Base-by-base conservation (phyloP, 106 monocot genomes). In the Xerophyta viscosa region DNA sequence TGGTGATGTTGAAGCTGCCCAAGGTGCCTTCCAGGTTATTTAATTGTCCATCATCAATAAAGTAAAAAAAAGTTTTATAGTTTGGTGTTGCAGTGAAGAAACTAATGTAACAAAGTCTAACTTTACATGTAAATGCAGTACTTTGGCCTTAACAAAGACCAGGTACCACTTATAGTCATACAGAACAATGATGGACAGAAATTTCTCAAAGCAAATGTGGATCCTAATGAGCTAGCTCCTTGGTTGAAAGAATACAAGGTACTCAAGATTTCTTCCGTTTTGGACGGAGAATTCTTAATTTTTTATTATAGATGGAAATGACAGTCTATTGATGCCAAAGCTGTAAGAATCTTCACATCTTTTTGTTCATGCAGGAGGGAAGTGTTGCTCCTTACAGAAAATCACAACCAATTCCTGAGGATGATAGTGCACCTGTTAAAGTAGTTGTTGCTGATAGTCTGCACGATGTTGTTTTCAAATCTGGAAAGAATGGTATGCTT, bases 401-500 rank as follows among this genome's bases (percentile, higher is more conserved):
- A 62, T 98, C 98, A 6, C 86, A 98, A 54, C 98, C 98, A 41
- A 80, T 98, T 58, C 98, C 98, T 21, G 86, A 83, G 29, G 66
- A 51, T 48, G 86, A 98, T 26, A 49, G 86, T 71, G 76, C 86
- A 57, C 86, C 90, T 46, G 84, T 98, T 17, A 98, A 98, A 56
- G 74, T 80, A 24, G 90, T 90, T 61, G 98, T 98, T 45, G 82
- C 76, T 47, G 73, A 98, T 23, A 90, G 50, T 57, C 27, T 98
- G 5, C 44, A 71, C 14, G 82, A 98, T 28, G 25, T 86, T 19
- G 86, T 90, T 43, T 75, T 66, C 37, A 61, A 79, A 19, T 98
- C 89, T 11, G 77, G 82, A 39, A 98, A 90, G 59, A 82, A 98
- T 54, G 98, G 89, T 90, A 44, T 47, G 71, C 63, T n/a, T 59